Base-by-base conservation (phyloP, 2,329 filamentous ascomycete species). In the Arthrobotrys musiformis region DNA sequence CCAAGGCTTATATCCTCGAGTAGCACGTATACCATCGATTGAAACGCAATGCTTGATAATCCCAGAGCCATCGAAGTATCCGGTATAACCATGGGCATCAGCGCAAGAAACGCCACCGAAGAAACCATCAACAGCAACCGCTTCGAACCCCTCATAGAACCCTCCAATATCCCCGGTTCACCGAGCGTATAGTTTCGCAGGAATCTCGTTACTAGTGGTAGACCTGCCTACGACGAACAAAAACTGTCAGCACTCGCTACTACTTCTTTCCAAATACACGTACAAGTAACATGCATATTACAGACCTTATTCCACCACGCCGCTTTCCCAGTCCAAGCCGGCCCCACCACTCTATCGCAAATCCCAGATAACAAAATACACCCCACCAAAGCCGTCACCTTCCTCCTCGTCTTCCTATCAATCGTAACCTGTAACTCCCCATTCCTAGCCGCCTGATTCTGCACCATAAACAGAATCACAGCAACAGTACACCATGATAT, bases 291-390 rank as follows among this genome's bases (percentile, higher is more conserved):
- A 11, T 1, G 26, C 40, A 35, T 26, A 44, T 17, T 33, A 68
- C 74, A 50, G 52, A 78, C 74, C 74, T 78, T 78, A 68, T 72
- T 58, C 74, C 74, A 78, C 74, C 74, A 78, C 15, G 68, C 69
- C 2, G 67, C 74, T 26, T 64, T 78, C 28, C 62, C 74, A 8
- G 30, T 46, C 74, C 67, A 78, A 17, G 33, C 61, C n/a, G 74
- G 62, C 13, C 74, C 74, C 7, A 78, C 74, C 22, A 69, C 68
- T 22, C 74, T 44, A 26, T 78, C 74, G 24, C 68, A 78, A 1
- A 68, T 37, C 15, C 74, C 74, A 22, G 74, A 78, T 17, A 78
- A 37, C 15, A 78, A 17, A 4, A 78, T 68, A 42, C 74, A 78
- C 17, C 61, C 68, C 13, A 78, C 63, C 35, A 78, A 30, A 15